Base-by-base conservation (phyloP, 345 rosid species). In the Linum usitatissimum region DNA sequence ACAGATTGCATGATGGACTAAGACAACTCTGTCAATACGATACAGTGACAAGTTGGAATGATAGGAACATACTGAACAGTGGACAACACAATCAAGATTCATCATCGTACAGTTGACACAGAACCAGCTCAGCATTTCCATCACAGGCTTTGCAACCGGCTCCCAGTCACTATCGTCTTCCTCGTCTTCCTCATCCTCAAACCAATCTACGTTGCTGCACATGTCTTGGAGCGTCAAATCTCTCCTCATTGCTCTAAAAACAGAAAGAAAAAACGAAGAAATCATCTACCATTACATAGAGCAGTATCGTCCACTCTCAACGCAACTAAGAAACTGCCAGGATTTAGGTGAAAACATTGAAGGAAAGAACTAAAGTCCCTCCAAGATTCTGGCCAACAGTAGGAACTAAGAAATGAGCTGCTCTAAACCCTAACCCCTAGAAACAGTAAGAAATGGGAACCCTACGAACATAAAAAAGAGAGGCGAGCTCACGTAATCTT, bases 81-180 rank as follows among this genome's bases (percentile, higher is more conserved):
- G 80, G 58, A 71, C 74, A 79, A 76, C 70, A 67, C 79, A 83
- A 55, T 73, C 86, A 64, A 84, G 83, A 71, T 93, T 93, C 58
- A 77, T 58, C 99, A 93, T 86, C 2, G 97, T 93, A 68, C 99
- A 90, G 71, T 90, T 93, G 40, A 84, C 79, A 57, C 99, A 93
- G 81, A 82, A 86, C 97, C 99, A 93, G 69, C 81, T 84, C 20
- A 73, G 40, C 62, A 82, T 71, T 67, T 90, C 90, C 18, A 78
- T 90, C 18, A 77, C 64, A 14, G 71, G 84, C 65, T 69, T 78
- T 78, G 71, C 80, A 62, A 77, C 54, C 39, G 99, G 97, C 70
- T 90, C 97, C 99, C 99, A 90, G 10, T 93, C 97, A 75, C 87
- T 84, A 68, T 86, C 93, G 57, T 88, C 95, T 21, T 92, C 98